phyloP scores from a whole-genome alignment of 768 basidiomycete genomes.

The Pleurotus pulmonarius region DNA sequence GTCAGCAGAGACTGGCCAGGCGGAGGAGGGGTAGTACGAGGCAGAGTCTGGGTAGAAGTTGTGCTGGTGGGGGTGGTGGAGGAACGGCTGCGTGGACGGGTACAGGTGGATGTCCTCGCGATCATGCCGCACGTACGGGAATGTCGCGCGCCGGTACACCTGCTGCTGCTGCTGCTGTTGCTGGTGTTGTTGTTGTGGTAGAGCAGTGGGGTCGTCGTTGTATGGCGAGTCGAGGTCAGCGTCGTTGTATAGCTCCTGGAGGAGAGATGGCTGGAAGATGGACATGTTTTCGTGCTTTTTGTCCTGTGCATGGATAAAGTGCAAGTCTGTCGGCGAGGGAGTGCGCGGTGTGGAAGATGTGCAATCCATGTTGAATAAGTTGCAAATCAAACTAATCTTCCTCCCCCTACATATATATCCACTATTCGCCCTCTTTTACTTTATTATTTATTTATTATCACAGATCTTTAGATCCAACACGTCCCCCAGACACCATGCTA shows the following conservation, averaged over 20 bases:
- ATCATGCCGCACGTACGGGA: constrained; percentile 76
- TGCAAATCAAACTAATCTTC: neutral
- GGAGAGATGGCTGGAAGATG: constrained; percentile 56
- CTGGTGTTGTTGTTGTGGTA: constrained; percentile 5
- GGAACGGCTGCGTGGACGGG: constrained; percentile 27
- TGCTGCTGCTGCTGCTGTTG: constrained; percentile 28
- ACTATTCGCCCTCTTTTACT: too few relatives aligned
- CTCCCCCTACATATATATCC: neutral
- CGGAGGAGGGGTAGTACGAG: constrained; percentile 20
- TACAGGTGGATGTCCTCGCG: constrained; percentile 33
- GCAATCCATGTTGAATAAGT: neutral
- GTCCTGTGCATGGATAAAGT: constrained; percentile 19
- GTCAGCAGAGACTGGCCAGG: constrained; percentile 25
- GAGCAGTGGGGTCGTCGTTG: constrained; percentile 10
- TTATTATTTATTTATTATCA: too few relatives aligned
- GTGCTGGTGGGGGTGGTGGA: constrained; percentile 39
- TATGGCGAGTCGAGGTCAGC: constrained; percentile 41
- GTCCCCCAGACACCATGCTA: too few relatives aligned
- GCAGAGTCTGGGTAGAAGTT: constrained; percentile 14
- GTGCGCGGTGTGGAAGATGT: constrained; percentile 59
- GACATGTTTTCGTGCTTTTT: constrained; percentile 40
- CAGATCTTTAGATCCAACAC: too few relatives aligned
- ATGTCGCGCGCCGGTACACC: constrained; percentile 63
- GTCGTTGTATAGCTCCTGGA: constrained; percentile 67
- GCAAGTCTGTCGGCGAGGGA: constrained; percentile 53